Evolutionary conservation across 495 filamentous ascomycete genomes (phyloP).

Genomic region (Aspergillus saccharolyticus): DNA sequence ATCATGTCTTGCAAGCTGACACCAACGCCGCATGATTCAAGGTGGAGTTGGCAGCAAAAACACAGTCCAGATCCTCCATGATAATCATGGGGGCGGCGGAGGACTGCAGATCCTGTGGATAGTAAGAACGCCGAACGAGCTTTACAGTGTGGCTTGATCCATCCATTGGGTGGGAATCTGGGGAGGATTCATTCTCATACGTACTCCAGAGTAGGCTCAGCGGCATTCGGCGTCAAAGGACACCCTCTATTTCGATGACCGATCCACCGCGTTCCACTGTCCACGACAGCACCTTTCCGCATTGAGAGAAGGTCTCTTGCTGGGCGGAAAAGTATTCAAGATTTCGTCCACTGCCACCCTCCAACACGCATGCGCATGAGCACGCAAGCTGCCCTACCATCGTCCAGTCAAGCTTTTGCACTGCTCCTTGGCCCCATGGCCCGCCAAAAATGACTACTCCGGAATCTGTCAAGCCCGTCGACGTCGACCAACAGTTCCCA

Average conservation of each 20-base stretch:
- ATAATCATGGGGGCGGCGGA: not conserved
- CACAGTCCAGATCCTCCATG: not conserved
- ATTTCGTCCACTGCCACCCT: not conserved
- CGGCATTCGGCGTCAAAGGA: not conserved
- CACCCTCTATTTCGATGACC: not conserved
- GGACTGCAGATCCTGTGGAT: not conserved
- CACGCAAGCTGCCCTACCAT: not conserved
- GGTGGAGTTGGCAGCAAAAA: not conserved
- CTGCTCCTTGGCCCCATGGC: not conserved
- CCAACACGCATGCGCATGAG: not conserved
- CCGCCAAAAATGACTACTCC: not conserved
- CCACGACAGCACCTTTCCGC: not conserved
- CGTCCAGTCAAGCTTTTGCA: not conserved
- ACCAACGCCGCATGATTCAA: not conserved
- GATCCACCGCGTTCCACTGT: not conserved
- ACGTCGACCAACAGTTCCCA: not conserved
- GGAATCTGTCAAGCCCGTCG: not conserved
- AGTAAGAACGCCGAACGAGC: not conserved
- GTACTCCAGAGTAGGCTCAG: not conserved
- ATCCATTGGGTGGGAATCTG: not conserved
- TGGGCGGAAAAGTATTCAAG: constrained; percentile 3
- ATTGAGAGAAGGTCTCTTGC: not conserved
- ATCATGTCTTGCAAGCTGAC: not conserved
- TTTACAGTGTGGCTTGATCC: not conserved
- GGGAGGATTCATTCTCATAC: not conserved